A percentile compares a stretch with the other conserved stretches of the same genome.
Conservation (phyloP, 1,139 yeast species). For the Candida gigantensis region DNA sequence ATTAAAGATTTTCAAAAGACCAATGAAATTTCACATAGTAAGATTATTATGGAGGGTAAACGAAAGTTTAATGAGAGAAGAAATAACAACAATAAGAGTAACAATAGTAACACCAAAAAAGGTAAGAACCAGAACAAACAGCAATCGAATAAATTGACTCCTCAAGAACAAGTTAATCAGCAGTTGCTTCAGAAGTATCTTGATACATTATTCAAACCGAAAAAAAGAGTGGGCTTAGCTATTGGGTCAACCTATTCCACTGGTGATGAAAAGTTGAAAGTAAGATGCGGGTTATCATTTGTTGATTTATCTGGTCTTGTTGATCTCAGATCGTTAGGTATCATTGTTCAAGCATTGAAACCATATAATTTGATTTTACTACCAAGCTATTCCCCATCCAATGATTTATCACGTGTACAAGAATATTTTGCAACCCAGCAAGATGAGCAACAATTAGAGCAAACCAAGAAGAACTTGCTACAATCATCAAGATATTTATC, state of each 20-base stretch:
- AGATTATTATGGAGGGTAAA: constrained; percentile 37
- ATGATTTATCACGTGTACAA: constrained; percentile 30
- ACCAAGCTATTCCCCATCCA: constrained; percentile 43
- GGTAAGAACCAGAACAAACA: constrained; percentile 15
- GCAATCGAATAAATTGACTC: constrained; percentile 37
- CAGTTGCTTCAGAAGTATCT: constrained; percentile 47
- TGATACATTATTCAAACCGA: constrained; percentile 63
- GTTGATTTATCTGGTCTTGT: constrained; percentile 86
- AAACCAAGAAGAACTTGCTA: constrained; percentile 24
- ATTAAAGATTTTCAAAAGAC: constrained; percentile 64
- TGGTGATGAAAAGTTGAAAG: constrained; percentile 37
- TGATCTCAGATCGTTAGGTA: constrained; percentile 77
- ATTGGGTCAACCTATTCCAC: constrained; percentile 20
- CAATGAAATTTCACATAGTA: constrained; percentile 47
- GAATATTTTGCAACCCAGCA: constrained; percentile 36
- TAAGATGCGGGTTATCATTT: constrained; percentile 73
- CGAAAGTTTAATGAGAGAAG: constrained; percentile 33
- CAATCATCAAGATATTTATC: constrained; percentile 35
- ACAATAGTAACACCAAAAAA: constrained; percentile 18
- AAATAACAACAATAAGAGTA: constrained; percentile 19
- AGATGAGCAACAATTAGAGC: constrained; percentile 25
- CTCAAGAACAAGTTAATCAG: constrained; percentile 47
- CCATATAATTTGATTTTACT: constrained; percentile 72
- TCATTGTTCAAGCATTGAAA: constrained; percentile 76
- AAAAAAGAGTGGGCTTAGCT: constrained; percentile 36